Evolutionary conservation across 148 eudicot species (phyloP), one percentile per base, ranked within the genome.

Genomic region (Silene uniflora): DNA sequence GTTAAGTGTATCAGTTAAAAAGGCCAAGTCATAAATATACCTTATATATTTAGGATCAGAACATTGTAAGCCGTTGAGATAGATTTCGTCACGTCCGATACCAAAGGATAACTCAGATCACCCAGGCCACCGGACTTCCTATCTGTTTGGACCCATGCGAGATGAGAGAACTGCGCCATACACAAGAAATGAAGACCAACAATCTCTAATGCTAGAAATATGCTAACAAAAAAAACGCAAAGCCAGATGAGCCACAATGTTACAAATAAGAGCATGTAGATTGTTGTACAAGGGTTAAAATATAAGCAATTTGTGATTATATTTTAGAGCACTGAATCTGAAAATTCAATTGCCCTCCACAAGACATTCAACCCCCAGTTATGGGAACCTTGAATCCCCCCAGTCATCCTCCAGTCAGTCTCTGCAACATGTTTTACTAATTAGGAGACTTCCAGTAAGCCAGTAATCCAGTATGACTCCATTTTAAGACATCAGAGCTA

Each of bases 101-200:
- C 63, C 66, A 94, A 82, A 64, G 98, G 98, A 74, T 94, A 94
- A 39, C 82, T 87, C 69, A 94, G 83, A 80, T 91, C 96, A 82
- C 98, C 98, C 81, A 94, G 86, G 55, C 98, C 98, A 67, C 97
- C 98, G 67, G 98, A 87, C 74, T 94, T 94, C 76, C 98, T 88
- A 59, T 94, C 98, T 5, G 98, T 94, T 83, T 91, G 97, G 71
- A 94, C 91, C 98, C 98, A 94, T 49, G 98, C 98, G 75, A 94
- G 96, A 71, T 94, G 98, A 71, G 98, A 94, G 88, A 91, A 91
- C 98, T 94, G 83, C 88, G 78, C 44, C 76, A 47, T 74, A 23
- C 17, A 79, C 56, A 25, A 58, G 16, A 66, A 80, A 16, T 54
- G 21, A n/a, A 65, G 55, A 3, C n/a, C n/a, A 7, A 5, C 73